Percentiles rank a stretch among this genome's conserved stretches.
Evolutionary conservation across 192 early-diverging fungal genomes (phyloP).

Genomic region (Entophlyctis helioformis): DNA sequence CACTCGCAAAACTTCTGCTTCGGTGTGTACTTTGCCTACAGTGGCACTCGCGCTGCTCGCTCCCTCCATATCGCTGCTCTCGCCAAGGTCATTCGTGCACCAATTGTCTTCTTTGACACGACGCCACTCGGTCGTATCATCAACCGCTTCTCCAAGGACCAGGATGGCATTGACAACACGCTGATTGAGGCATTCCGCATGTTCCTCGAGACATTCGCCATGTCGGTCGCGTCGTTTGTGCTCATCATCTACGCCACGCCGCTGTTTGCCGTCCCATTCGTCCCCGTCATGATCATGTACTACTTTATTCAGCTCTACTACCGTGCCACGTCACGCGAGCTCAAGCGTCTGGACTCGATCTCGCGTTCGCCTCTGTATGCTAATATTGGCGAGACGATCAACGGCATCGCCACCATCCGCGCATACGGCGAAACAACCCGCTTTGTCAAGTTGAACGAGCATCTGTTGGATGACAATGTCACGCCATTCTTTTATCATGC

Average conservation of each 20-base stretch:
- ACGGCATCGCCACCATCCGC: conserved; percentile 78
- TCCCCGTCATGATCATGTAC: conserved; percentile 62
- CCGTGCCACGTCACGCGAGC: conserved; percentile 66
- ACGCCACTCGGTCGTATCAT: conserved; percentile 67
- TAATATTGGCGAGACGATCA: conserved; percentile 63
- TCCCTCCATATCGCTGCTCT: conserved; percentile 60
- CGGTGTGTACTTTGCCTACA: conserved; percentile 48
- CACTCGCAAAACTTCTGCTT: conserved; percentile 36
- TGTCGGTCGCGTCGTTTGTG: conserved; percentile 48
- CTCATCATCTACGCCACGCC: conserved; percentile 57
- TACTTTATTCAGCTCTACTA: conserved; percentile 64
- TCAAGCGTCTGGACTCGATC: conserved; percentile 79
- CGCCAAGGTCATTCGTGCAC: conserved; percentile 55
- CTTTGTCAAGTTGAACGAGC: conserved; percentile 60
- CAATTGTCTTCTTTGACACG: conserved; percentile 65
- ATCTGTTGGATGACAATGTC: conserved; percentile 60
- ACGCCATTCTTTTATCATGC: conserved; percentile 61
- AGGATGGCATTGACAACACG: conserved; percentile 56
- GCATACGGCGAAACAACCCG: conserved; percentile 69
- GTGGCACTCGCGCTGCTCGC: conserved; percentile 46
- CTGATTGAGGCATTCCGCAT: conserved; percentile 54
- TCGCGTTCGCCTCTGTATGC: conserved; percentile 73
- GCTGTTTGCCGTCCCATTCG: conserved; percentile 56
- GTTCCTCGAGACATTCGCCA: conserved; percentile 46
- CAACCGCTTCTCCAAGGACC: conserved; percentile 57